Evolutionary conservation across 106 monocot species (phyloP), one percentile per base, ranked within the genome.

Genomic region (Hemerocallis citrina): DNA sequence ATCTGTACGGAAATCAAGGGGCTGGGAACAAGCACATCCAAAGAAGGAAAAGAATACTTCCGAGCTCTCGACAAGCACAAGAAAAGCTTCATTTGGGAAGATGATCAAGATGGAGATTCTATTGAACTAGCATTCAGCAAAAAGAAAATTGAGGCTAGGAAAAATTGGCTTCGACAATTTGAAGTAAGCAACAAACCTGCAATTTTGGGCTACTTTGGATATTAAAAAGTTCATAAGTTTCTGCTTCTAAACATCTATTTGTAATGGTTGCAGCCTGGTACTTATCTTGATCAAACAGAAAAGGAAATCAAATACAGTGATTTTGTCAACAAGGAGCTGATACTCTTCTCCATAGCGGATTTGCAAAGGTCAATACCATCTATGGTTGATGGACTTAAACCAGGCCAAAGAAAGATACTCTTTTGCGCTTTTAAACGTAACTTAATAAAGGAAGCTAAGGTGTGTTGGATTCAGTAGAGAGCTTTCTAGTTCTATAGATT

Each of bases 81-180:
- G 64, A 98, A 93, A 36, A 89, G 82, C 61, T 89, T 93, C 59
- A 14, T 85, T 0, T 89, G 93, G 93, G 68, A 9, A 3, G 72
- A 79, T 69, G 85, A 85, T 3, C 64, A 85, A 62, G 93, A 93
- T 58, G 81, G 79, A 16, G 79, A 89, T 65, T 75, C 84, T 31
- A 93, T 93, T 59, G 93, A 93, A 23, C 42, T 93, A 32, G 93
- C 93, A 55, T 89, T 93, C 66, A 93, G 93, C 63, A 93, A 89
- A 72, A 93, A 93, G 49, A 89, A 89, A 37, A 89, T 93, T 64
- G 82, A 85, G 44, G 85, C 70, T 35, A 85, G 93, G 63, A 93
- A 93, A 35, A 74, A 68, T 13, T 93, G 93, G 93, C 88, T 93
- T 17, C 73, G 82, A 1, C 85, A 93, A 22, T 89, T 79, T 74